A percentile compares a stretch with the other conserved stretches of the same genome.
Evolutionary conservation across 75 land plant genomes (phyloP).

Genomic region (Picea sitchensis): DNA sequence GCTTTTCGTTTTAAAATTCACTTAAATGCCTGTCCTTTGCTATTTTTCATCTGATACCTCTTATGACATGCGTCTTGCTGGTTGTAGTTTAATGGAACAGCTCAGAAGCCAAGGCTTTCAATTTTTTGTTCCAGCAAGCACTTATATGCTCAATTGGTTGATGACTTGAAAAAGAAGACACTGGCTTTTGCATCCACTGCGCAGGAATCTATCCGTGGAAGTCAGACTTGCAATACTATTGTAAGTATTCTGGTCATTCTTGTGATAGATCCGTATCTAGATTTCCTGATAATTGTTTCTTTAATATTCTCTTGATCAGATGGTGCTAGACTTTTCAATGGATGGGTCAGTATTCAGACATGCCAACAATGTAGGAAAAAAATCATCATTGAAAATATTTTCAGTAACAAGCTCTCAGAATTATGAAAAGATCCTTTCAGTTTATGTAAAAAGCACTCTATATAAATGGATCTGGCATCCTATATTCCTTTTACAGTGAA

Average conservation of each 20-base stretch:
- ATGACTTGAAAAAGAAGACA: slow-evolving; percentile 59
- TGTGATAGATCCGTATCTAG: not conserved
- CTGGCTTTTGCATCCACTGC: slow-evolving; percentile 56
- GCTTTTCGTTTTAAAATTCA: not conserved
- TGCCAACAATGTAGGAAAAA: not conserved
- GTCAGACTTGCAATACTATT: slow-evolving; percentile 38
- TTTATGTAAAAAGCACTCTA: too few relatives aligned
- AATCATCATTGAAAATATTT: too few relatives aligned
- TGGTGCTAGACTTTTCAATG: not conserved
- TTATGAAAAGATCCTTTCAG: too few relatives aligned
- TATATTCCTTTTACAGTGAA: too few relatives aligned
- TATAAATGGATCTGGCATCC: too few relatives aligned
- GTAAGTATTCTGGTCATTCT: slow-evolving; percentile 25
- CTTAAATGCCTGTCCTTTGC: not conserved
- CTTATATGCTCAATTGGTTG: slow-evolving; percentile 66
- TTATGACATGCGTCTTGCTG: not conserved
- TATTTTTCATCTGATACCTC: not conserved
- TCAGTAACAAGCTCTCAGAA: too few relatives aligned
- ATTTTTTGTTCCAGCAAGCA: slow-evolving; percentile 76
- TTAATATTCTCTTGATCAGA: not conserved
- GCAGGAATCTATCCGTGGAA: slow-evolving; percentile 43
- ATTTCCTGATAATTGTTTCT: not conserved
- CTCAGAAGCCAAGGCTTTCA: slow-evolving; percentile 62
- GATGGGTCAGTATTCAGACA: not conserved
- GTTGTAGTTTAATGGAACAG: slow-evolving; percentile 52